These are phyloP conservation scores for Cryphonectria naterciae DNA, from an alignment of 2,329 filamentous ascomycete species.

Conservation along the genomic window DNA sequence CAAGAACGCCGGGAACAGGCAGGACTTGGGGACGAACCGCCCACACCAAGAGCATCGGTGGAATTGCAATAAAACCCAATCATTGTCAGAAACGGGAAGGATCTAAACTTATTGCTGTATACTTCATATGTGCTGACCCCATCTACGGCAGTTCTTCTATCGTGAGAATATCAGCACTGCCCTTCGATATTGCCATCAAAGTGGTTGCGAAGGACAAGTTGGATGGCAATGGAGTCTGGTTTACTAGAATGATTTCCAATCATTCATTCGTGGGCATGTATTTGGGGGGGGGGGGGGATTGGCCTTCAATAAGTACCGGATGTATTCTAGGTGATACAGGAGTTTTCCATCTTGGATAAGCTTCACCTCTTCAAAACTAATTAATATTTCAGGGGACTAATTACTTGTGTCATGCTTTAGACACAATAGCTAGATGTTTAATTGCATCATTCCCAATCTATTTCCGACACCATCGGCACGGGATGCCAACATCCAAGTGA, in stretches of 20 bases:
- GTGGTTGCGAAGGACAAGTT: no score
- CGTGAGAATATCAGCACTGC: no score
- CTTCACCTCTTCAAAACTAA: not conserved
- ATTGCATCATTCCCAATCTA: not conserved
- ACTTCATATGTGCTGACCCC: no score
- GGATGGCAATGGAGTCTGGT: no score
- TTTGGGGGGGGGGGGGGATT: no score
- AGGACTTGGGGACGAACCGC: not conserved
- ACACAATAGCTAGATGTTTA: not conserved
- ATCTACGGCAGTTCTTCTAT: no score
- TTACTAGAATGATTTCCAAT: no score
- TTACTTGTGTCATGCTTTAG: not conserved
- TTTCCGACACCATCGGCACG: not conserved
- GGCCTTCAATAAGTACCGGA: no score
- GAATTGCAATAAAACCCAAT: not conserved
- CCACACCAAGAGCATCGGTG: constrained; percentile 12
- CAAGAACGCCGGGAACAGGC: not conserved
- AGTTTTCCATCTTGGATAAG: not conserved
- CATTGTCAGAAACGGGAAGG: not conserved
- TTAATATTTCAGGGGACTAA: not conserved
- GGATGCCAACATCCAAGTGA: not conserved
- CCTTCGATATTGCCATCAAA: no score
- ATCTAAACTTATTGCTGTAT: not conserved
- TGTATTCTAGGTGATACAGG: not conserved
- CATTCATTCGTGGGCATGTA: no score